phyloP scores from a whole-genome alignment of 176 grass and related monocot species.

The Panicum miliaceum region DNA sequence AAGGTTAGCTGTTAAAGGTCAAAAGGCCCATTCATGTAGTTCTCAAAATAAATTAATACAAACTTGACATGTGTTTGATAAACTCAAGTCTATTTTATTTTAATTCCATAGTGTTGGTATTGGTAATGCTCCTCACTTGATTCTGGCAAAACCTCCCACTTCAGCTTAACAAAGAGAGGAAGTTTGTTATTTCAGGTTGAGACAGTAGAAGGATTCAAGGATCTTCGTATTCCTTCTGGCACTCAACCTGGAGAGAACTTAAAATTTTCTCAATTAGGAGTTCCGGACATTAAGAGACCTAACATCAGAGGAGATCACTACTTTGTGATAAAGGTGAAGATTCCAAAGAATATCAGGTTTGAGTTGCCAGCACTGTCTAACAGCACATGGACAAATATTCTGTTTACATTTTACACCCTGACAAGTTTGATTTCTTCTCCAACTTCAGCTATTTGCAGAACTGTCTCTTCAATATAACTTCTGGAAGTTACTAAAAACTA shows the following conservation, averaged over 20 bases:
- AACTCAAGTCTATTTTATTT: conserved; percentile 9
- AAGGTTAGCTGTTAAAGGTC: conserved; percentile 57
- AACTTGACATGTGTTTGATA: not conserved
- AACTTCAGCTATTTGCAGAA: conserved; percentile 11
- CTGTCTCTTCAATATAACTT: not conserved
- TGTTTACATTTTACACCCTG: not conserved
- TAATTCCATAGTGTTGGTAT: not conserved
- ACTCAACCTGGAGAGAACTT: conserved; percentile 83
- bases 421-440: not conserved
- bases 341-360: conserved; percentile 85
- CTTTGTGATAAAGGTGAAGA: conserved; percentile 76
- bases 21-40: not conserved
- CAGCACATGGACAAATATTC: not conserved
- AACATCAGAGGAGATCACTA: conserved; percentile 76
- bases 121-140: conserved; percentile 9
- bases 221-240: conserved; percentile 79
- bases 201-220: conserved; percentile 75
- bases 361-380: conserved; percentile 14
- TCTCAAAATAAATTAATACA: not conserved
- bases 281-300: conserved; percentile 72
- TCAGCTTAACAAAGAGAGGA: conserved; percentile 33
- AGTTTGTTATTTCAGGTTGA: conserved; percentile 70
- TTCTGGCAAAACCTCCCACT: not conserved
- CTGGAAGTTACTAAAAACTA: not conserved
- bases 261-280: conserved; percentile 68